Evolutionary conservation across 106 monocot species (phyloP).

Genomic region (Allium cepa): DNA sequence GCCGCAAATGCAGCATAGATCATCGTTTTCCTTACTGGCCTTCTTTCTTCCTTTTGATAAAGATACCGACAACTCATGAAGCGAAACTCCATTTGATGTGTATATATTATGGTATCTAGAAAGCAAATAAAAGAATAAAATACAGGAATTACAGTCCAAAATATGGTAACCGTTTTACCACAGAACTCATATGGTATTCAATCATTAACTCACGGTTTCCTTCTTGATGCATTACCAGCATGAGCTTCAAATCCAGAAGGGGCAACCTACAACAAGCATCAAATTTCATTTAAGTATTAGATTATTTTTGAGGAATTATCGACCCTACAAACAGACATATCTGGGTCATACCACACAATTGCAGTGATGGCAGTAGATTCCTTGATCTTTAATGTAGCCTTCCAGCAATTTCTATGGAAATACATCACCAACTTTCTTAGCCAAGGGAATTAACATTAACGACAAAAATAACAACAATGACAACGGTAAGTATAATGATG

Average conservation of each 20-base stretch:
- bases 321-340: slow-evolving; percentile 3
- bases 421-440: neutral
- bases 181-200: neutral
- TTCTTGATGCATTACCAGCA: slow-evolving; percentile 78
- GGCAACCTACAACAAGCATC: slow-evolving; percentile 42
- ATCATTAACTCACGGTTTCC: slow-evolving; percentile 74
- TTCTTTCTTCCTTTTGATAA: slow-evolving; percentile 64
- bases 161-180: neutral
- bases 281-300: too few relatives aligned
- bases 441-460: neutral
- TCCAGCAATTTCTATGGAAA: slow-evolving; percentile 61
- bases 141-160: neutral
- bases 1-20: slow-evolving; percentile 83
- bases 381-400: slow-evolving; percentile 88
- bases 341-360: slow-evolving; percentile 52
- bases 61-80: slow-evolving; percentile 91
- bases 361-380: slow-evolving; percentile 89
- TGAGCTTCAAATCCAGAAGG: slow-evolving; percentile 99
- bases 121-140: neutral
- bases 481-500: too few relatives aligned
- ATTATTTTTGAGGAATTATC: slow-evolving; percentile 5
- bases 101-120: slow-evolving; percentile 90
- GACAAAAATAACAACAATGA: neutral
- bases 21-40: slow-evolving; percentile 66
- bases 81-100: slow-evolving; percentile 95